phyloP scores from a whole-genome alignment of 805 yeast species.

The Hanseniaspora vineae region DNA sequence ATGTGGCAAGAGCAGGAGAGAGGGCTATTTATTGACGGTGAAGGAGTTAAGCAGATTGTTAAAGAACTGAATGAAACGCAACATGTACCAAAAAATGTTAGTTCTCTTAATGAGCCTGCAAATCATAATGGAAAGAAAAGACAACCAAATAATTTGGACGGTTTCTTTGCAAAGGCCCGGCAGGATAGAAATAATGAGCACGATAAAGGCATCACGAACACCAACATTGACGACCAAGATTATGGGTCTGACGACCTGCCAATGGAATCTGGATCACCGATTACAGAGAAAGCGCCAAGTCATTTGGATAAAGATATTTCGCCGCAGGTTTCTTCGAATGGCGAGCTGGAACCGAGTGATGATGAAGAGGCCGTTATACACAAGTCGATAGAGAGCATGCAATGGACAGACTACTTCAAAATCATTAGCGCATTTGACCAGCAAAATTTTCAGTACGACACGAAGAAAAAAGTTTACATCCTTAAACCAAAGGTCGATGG shows the following conservation, averaged over 20 bases:
- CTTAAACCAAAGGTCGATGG: conserved; percentile 14
- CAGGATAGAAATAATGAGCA: no score
- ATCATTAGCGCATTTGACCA: conserved; percentile 52
- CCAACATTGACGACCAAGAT: no score
- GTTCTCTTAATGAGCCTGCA: no score
- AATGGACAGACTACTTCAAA: conserved; percentile 65
- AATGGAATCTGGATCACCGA: conserved; percentile 1
- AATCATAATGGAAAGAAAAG: conserved; percentile 5
- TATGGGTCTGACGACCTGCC: neutral
- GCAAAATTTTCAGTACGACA: conserved; percentile 52
- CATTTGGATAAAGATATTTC: no score
- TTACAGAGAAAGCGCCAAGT: neutral
- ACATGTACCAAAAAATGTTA: conserved; percentile 5
- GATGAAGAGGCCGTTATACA: conserved; percentile 13
- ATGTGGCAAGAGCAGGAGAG: conserved; percentile 84
- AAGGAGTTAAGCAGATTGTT: conserved; percentile 49
- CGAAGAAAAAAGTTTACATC: conserved; percentile 47
- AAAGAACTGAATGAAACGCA: conserved; percentile 36
- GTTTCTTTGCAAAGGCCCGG: neutral
- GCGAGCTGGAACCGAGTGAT: neutral
- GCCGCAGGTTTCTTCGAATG: no score
- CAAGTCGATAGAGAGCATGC: conserved; percentile 22
- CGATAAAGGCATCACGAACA: no score
- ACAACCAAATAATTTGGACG: conserved; percentile 3
- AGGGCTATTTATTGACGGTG: conserved; percentile 75